phyloP scores from a whole-genome alignment of 2,329 filamentous ascomycete genomes.

The Monilinia fructigena region DNA sequence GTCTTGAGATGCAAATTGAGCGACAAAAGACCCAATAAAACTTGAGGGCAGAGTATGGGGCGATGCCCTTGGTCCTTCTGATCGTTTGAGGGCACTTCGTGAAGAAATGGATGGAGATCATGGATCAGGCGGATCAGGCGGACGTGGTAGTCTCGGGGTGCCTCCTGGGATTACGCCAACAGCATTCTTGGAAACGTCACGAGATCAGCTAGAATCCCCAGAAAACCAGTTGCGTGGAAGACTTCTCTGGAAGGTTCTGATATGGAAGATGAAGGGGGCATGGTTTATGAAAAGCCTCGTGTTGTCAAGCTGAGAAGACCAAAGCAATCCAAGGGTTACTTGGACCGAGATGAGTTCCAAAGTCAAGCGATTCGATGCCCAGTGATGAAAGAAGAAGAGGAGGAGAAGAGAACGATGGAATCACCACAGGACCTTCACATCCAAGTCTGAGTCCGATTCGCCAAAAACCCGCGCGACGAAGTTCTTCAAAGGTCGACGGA shows the following conservation, averaged over 20 bases:
- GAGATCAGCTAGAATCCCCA: slow-evolving; percentile 56
- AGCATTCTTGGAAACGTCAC: slow-evolving; percentile 72
- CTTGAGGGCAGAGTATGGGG: slow-evolving; percentile 91
- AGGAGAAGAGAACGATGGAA: slow-evolving; percentile 54
- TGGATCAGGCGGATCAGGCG: slow-evolving; percentile 34
- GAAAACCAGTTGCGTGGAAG: slow-evolving; percentile 51
- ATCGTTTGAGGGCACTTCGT: slow-evolving; percentile 84
- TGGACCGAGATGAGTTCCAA: slow-evolving; percentile 70
- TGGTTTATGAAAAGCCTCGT: slow-evolving; percentile 66
- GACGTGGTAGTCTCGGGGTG: slow-evolving; percentile 37
- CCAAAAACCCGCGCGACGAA: slow-evolving; percentile 53
- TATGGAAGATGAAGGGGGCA: slow-evolving; percentile 51
- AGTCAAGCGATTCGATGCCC: slow-evolving; percentile 68
- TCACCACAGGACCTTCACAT: slow-evolving; percentile 73
- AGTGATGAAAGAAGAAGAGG: slow-evolving; percentile 39
- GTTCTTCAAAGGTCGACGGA: slow-evolving; percentile 28
- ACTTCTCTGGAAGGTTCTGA: slow-evolving; percentile 35
- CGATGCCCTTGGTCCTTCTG: slow-evolving; percentile 78
- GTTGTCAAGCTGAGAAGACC: slow-evolving; percentile 78
- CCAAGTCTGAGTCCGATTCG: slow-evolving; percentile 66
- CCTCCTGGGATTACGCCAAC: slow-evolving; percentile 65
- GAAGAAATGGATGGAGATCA: slow-evolving; percentile 82
- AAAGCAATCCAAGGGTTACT: slow-evolving; percentile 56
- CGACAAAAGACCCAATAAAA: slow-evolving; percentile 97
- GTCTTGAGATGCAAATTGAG: slow-evolving; percentile 92